Conservation (phyloP, 352 stramenopile genomes). For the Phytophthora rubi region DNA sequence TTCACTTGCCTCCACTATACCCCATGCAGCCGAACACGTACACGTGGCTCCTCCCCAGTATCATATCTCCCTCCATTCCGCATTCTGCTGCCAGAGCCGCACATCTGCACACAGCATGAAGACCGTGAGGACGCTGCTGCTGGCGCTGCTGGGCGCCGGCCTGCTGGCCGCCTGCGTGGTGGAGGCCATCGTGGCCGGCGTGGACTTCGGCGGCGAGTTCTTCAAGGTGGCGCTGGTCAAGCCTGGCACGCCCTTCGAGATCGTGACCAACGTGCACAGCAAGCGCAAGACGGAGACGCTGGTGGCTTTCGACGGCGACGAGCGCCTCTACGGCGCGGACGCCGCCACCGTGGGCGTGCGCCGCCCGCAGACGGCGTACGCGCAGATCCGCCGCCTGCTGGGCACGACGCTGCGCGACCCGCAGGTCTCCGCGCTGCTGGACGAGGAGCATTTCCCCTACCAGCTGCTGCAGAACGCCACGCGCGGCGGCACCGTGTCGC, state of each 20-base stretch:
- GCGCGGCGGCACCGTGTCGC: conserved; percentile 69
- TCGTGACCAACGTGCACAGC: conserved; percentile 98
- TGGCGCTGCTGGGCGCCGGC: conserved; percentile 41
- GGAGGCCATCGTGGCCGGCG: conserved; percentile 73
- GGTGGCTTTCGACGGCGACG: conserved; percentile 91
- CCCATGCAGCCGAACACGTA: neutral
- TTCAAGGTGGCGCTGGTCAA: conserved; percentile 90
- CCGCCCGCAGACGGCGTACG: conserved; percentile 92
- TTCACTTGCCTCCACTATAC: conserved; percentile 27
- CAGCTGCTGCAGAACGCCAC: conserved; percentile 82
- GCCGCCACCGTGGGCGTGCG: conserved; percentile 91
- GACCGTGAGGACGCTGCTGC: conserved; percentile 35
- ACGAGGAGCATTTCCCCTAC: conserved; percentile 84
- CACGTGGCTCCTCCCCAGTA: conserved; percentile 25
- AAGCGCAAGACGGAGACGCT: conserved; percentile 98
- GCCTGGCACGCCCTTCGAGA: conserved; percentile 95
- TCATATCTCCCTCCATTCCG: conserved; percentile 21
- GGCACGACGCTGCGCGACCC: conserved; percentile 87
- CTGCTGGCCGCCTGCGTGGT: conserved; percentile 42
- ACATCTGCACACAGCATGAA: conserved; percentile 40
- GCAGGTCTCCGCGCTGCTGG: conserved; percentile 56
- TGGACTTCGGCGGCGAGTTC: conserved; percentile 96
- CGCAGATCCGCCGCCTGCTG: conserved; percentile 90
- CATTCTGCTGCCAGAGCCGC: conserved; percentile 26
- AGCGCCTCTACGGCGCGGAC: conserved; percentile 96